phyloP scores from a whole-genome alignment of 1,139 yeast genomes.

The Saccharomyces hybrid region DNA sequence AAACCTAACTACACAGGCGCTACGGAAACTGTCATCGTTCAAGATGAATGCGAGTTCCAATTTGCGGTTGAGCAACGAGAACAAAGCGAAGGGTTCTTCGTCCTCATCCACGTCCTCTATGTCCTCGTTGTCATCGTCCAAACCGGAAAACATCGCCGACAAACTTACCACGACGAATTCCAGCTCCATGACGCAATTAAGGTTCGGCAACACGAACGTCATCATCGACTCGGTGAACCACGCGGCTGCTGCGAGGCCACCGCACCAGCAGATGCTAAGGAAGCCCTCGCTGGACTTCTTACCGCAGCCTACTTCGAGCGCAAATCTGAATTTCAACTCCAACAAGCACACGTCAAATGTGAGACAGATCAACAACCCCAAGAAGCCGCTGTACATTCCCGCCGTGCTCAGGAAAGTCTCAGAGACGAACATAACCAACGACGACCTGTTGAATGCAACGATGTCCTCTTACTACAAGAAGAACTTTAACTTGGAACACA shows the following conservation, averaged over 20 bases:
- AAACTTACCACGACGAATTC: slow-evolving; percentile 1
- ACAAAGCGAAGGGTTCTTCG: too few relatives aligned
- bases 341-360: slow-evolving; percentile 18
- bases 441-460: slow-evolving; percentile 24
- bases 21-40: slow-evolving; percentile 29
- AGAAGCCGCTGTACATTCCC: slow-evolving; percentile 82
- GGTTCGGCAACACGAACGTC: slow-evolving; percentile 17
- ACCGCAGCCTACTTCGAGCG: slow-evolving; percentile 9
- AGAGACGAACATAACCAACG: slow-evolving; percentile 36
- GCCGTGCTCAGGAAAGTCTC: slow-evolving; percentile 68
- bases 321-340: background rate
- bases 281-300: slow-evolving; percentile 15
- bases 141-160: background rate
- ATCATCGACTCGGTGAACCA: slow-evolving; percentile 10
- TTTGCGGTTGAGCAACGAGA: background rate
- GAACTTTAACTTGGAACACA: too few relatives aligned
- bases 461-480: background rate
- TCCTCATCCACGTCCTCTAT: too few relatives aligned
- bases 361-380: slow-evolving; percentile 60
- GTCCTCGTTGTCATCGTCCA: too few relatives aligned
- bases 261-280: slow-evolving; percentile 5
- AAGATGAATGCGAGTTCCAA: background rate
- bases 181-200: slow-evolving; percentile 15
- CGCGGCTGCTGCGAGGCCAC: background rate
- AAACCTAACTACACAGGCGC: slow-evolving; percentile 35